These are phyloP conservation scores for Neofusicoccum kwambonambiense DNA, from an alignment of 2,329 filamentous ascomycete species.

Conservation along the genomic window DNA sequence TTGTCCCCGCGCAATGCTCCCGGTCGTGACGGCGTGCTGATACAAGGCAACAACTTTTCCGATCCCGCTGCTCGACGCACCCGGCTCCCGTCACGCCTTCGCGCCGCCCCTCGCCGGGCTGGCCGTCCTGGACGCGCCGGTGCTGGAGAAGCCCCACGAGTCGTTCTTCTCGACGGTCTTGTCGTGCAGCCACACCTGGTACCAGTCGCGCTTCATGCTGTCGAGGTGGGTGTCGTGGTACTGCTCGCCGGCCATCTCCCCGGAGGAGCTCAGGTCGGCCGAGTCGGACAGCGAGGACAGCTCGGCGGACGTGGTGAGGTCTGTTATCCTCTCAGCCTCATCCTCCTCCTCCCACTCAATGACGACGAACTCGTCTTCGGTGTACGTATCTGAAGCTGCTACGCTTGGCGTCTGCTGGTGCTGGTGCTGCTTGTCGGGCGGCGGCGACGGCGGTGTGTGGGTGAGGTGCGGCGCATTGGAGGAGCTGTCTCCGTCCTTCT, in stretches of 20 bases:
- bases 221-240: neutral
- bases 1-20: neutral
- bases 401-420: neutral
- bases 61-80: neutral
- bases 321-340: slow-evolving; percentile 6
- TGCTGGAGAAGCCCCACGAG: slow-evolving; percentile 7
- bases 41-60: neutral
- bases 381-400: slow-evolving; percentile 8
- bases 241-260: no score
- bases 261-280: neutral
- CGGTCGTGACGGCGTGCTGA: neutral
- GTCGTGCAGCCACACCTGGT: slow-evolving; percentile 1
- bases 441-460: neutral
- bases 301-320: neutral
- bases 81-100: neutral
- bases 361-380: slow-evolving; percentile 9
- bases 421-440: neutral
- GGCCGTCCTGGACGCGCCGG: neutral
- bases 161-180: neutral
- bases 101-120: neutral
- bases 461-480: neutral
- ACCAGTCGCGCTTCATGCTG: neutral
- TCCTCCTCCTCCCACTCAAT: slow-evolving; percentile 5
- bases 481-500: neutral
- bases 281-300: neutral